Evolutionary conservation across 1,284 basidiomycete species (phyloP).

Genomic region (Chondrostereum purpureum): DNA sequence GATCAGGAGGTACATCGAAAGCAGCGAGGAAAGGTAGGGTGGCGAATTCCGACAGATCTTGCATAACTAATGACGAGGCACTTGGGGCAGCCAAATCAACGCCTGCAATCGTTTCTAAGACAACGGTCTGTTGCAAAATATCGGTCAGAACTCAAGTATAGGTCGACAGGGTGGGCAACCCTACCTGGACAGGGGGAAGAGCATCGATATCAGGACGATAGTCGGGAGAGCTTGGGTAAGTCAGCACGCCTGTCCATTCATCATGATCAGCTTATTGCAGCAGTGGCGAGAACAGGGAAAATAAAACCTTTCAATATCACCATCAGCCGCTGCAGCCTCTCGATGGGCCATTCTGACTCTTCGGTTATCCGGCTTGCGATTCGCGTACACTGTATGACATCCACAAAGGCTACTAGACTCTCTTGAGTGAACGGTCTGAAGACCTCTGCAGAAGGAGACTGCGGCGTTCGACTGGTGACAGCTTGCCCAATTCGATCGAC

Average conservation of each 20-base stretch:
- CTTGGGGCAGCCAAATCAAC: conserved; percentile 62
- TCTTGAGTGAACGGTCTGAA: conserved; percentile 75
- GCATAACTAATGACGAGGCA: conserved; percentile 67
- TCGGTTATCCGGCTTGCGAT: conserved; percentile 39
- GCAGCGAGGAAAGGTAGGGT: conserved; percentile 80
- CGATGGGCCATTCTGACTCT: conserved; percentile 57
- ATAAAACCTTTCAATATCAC: conserved; percentile 65
- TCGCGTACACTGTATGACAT: conserved; percentile 61
- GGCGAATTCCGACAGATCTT: conserved; percentile 79
- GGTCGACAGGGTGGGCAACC: conserved; percentile 8
- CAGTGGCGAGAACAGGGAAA: conserved; percentile 15
- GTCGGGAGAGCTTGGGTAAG: conserved; percentile 78
- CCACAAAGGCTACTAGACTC: conserved; percentile 75
- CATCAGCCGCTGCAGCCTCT: conserved; percentile 64
- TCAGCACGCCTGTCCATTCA: conserved; percentile 57
- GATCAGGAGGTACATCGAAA: conserved; percentile 44
- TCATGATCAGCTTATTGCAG: conserved; percentile 5
- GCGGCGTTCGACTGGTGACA: conserved; percentile 19
- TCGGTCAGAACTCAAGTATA: conserved; percentile 6
- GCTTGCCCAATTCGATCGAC: conserved; percentile 63
- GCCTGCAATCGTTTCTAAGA: conserved; percentile 61
- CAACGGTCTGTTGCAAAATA: conserved; percentile 43
- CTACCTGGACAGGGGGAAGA: conserved; percentile 78
- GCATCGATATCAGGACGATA: conserved; percentile 83
- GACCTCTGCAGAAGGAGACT: conserved; percentile 17